These are phyloP conservation scores for Nicotiana undulata DNA, from an alignment of 257 asterid species.

Conservation along the genomic window DNA sequence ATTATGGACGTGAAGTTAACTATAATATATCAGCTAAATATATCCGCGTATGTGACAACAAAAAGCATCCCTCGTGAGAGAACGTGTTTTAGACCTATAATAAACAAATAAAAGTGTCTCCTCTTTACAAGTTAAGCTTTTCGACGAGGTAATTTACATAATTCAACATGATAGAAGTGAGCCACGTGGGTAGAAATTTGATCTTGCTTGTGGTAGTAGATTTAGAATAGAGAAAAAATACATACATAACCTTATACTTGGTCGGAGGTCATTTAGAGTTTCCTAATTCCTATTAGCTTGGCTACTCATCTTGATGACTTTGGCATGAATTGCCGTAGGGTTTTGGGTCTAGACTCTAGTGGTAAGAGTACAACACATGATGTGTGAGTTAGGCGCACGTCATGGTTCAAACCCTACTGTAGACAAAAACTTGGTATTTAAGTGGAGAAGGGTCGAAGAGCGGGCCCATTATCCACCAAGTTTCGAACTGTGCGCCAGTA, in stretches of 20 bases:
- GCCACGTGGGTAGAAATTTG: not conserved
- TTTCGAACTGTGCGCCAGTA: too few species aligned
- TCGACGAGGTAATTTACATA: not conserved
- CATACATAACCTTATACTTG: not conserved
- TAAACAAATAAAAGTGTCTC: not conserved
- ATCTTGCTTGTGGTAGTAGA: not conserved
- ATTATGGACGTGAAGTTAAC: not conserved
- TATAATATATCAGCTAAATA: not conserved
- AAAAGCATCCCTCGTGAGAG: not conserved
- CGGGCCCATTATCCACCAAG: too few species aligned
- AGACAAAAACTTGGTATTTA: too few species aligned
- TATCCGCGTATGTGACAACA: not conserved
- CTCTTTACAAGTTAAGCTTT: not conserved
- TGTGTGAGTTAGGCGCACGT: too few species aligned
- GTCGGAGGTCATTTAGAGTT: not conserved
- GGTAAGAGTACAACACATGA: too few species aligned
- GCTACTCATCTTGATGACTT: not conserved
- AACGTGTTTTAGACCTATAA: not conserved
- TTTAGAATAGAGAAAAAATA: not conserved
- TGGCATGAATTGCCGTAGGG: not conserved
- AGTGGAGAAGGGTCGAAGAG: too few species aligned
- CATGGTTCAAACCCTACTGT: too few species aligned
- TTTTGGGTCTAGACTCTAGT: too few species aligned
- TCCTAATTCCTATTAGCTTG: not conserved
- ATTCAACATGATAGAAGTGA: not conserved